Evolutionary conservation across 352 stramenopile genomes (phyloP), one percentile per base, ranked within the genome.

Genomic region (Globisporangium cylindrosporum): DNA sequence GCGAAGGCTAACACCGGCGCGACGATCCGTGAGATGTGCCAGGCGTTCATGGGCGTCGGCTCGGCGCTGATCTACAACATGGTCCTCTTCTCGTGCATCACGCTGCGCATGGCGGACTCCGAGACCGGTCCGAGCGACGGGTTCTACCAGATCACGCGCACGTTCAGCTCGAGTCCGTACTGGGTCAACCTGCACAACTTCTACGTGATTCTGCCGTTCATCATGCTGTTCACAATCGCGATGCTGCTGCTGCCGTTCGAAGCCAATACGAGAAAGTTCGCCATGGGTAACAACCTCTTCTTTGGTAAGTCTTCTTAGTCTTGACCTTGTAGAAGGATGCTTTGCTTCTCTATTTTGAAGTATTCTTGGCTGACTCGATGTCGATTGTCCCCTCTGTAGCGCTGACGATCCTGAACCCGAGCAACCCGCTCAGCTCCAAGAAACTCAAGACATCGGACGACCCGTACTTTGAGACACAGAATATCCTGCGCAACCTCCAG

Each of bases 231-330:
- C 73, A 94, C 82, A 1, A 72, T 91, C 12, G 76, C 68, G 14
- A 68, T 91, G n/a, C 69, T 93, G 36, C 49, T 92, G 41, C 57
- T 91, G 32, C 86, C 86, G n/a, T 70, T 92, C 14, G 84, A 91
- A 57, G 91, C 73, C 73, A 94, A 90, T 70, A 92, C 84, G n/a
- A 94, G 92, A 71, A 94, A 92, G 71, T 94, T 92, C 58, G 82
- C 85, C 53, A 48, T 92, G 27, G 82, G 78, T 67, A 92, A 92
- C 77, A 94, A 93, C 60, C 78, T 94, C 36, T 94, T 86, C 76
- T 94, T 94, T 70, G 79, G 79, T 89, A 78, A 25, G 82, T 76
- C 34, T 41, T 41, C 34, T 41, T 41, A 6, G 9, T 41, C 34
- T 14, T 41, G 34, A 41, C 1, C 9, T 41, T 41, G 34, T 41